Base-by-base conservation (phyloP, 495 filamentous ascomycete genomes). In the Talaromyces ruber region DNA sequence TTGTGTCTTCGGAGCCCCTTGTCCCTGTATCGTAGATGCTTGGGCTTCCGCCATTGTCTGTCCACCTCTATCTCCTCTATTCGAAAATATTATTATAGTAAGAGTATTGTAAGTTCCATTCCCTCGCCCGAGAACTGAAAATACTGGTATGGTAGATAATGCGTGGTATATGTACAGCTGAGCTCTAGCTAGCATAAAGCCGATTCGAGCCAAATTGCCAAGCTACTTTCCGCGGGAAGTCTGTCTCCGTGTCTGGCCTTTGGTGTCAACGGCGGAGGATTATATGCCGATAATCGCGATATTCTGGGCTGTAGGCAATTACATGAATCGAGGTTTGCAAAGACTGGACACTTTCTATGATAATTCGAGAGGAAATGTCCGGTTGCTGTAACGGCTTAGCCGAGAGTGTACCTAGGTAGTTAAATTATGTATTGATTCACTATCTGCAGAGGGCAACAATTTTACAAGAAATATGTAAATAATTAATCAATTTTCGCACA, bases 381-480 rank as follows among this genome's bases (percentile, higher is more conserved):
- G n/a, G n/a, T n/a, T n/a, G n/a, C n/a, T n/a, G n/a, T n/a, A n/a
- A n/a, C n/a, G n/a, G n/a, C n/a, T n/a, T n/a, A n/a, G n/a, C n/a
- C n/a, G n/a, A n/a, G n/a, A n/a, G n/a, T n/a, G n/a, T n/a, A n/a
- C n/a, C n/a, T n/a, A n/a, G n/a, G n/a, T n/a, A n/a, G n/a, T n/a
- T n/a, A n/a, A 39, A 14, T 57, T 9, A 30, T 30, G 24, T 57
- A 34, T 34, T 30, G 29, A 21, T 57, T 16, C 7, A 57, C 54
- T 57, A 34, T 34, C 29, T 57, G 54, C 32, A 30, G 29, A 32
- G 18, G n/a, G 34, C 21, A 16, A 57, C 28, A 57, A 57, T 28
- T 57, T 34, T 57, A 57, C 54, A 57, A 57, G 54, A 57, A 57
- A 57, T 57, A 57, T 53, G 50, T 57, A 57, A 24, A 34, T 57